These are phyloP conservation scores for Colletotrichum musicola DNA, from an alignment of 2,329 filamentous ascomycete genomes.

Conservation along the genomic window DNA sequence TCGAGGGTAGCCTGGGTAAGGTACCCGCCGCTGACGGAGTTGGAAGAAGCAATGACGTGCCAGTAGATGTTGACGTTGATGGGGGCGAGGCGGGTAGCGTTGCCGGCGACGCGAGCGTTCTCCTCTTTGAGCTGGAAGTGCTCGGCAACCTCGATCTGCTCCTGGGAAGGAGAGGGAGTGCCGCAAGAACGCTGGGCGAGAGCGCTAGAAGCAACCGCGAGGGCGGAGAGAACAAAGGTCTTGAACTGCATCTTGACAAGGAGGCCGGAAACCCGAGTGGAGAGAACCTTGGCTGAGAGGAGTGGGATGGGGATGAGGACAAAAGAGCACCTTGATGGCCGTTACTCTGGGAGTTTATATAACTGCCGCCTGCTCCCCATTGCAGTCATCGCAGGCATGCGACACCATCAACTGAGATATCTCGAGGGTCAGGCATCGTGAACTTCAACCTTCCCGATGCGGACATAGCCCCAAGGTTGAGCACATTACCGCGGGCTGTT, in stretches of 20 bases:
- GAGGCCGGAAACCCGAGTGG: conserved; percentile 24
- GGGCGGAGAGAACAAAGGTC: conserved; percentile 32
- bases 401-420: not conserved
- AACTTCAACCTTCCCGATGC: conserved; percentile 33
- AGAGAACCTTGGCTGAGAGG: conserved; percentile 21
- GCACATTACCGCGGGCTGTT: not conserved
- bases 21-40: conserved; percentile 48
- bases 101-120: conserved; percentile 34
- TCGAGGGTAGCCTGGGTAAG: conserved; percentile 49
- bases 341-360: conserved; percentile 25
- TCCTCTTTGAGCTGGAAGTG: conserved; percentile 30
- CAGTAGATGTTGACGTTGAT: conserved; percentile 56
- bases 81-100: conserved; percentile 42
- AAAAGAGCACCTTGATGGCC: conserved; percentile 25
- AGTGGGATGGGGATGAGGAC: conserved; percentile 22
- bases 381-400: not conserved
- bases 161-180: conserved; percentile 29
- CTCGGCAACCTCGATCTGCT: conserved; percentile 31
- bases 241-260: conserved; percentile 34
- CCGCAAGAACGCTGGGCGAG: conserved; percentile 36
- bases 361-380: not conserved
- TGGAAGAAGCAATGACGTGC: conserved; percentile 51
- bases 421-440: not conserved
- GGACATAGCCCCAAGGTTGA: conserved; percentile 13
- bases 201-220: conserved; percentile 32